phyloP scores from a whole-genome alignment of 352 stramenopile species.

The Globisporangium viniferum region DNA sequence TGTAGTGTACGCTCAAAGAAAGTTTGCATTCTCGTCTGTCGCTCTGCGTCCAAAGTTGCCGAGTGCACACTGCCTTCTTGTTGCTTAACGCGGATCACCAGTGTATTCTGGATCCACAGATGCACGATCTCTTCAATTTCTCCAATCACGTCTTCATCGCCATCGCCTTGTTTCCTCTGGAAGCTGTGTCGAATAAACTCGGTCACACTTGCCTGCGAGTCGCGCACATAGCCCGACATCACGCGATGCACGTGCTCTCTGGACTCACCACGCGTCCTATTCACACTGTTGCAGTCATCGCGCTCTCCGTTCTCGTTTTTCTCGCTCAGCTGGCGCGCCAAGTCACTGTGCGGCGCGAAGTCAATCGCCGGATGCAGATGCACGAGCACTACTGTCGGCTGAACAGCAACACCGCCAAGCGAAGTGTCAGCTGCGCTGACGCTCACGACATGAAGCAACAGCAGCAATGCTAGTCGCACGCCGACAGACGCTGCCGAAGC shows the following conservation, averaged over 20 bases:
- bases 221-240: constrained; percentile 13
- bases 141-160: not conserved
- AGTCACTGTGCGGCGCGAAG: not conserved
- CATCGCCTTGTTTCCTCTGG: not conserved
- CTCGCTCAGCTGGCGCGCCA: not conserved
- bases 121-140: constrained; percentile 16
- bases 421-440: too few species aligned
- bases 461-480: too few species aligned
- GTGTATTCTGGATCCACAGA: constrained; percentile 64
- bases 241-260: not conserved
- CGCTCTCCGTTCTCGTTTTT: constrained; percentile 1
- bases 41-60: too few species aligned
- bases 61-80: not conserved
- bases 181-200: constrained; percentile 26
- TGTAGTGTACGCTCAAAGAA: constrained; percentile 28
- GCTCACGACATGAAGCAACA: too few species aligned
- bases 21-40: not conserved
- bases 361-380: constrained; percentile 35
- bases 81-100: constrained; percentile 32
- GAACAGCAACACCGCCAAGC: too few species aligned
- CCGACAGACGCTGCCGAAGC: too few species aligned
- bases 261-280: constrained; percentile 3
- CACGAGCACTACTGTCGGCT: constrained; percentile 29
- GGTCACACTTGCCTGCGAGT: constrained; percentile 23
- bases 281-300: constrained; percentile 8